Evolutionary conservation across 2,329 filamentous ascomycete species (phyloP), one percentile per base, ranked within the genome.

Genomic region (Pseudogymnoascus sp.): DNA sequence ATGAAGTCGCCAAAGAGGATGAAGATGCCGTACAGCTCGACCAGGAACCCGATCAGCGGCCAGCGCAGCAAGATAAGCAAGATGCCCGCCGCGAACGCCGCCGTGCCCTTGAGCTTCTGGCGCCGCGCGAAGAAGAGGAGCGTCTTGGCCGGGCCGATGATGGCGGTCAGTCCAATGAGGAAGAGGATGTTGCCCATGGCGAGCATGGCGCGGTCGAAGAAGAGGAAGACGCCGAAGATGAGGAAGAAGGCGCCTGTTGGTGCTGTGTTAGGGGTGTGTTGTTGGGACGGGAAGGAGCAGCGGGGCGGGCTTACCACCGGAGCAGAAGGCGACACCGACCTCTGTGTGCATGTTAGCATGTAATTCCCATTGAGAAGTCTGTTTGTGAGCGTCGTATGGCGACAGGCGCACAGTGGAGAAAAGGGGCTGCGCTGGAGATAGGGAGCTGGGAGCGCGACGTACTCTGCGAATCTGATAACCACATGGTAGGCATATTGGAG

Each of bases 181-280:
- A 99, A 97, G 75, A 99, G 91, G 76, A 99, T 96, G 74, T 97
- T 97, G 79, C 95, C 95, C 95, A 97, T 97, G 69, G 93, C 93
- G 63, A 99, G 86, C 91, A 97, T 93, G 72, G 95, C 91, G 68
- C 95, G 87, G 78, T 99, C 95, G 80, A 99, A 99, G 80, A 99
- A 97, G 78, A 99, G 85, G 77, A 99, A 83, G 9, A 99, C 91
- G 65, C 95, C 95, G 73, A 91, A 90, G 74, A 97, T 84, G 64
- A 99, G 85, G 82, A 99, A 99, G 81, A 97, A 88, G 69, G 90
- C 91, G 76, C 93, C 93, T 96, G 75, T 63, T 63, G 65, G 44
- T n/a, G 65, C 62, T 56, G 29, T 35, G 35, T 60, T 59, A 59
- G 9, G 13, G 44, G 21, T 17, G 21, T 42, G 15, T 60, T 60